Percentiles rank a stretch among this genome's conserved stretches.
Conservation (phyloP, 2,329 filamentous ascomycete species). For the Aspergillus fumigatus region DNA sequence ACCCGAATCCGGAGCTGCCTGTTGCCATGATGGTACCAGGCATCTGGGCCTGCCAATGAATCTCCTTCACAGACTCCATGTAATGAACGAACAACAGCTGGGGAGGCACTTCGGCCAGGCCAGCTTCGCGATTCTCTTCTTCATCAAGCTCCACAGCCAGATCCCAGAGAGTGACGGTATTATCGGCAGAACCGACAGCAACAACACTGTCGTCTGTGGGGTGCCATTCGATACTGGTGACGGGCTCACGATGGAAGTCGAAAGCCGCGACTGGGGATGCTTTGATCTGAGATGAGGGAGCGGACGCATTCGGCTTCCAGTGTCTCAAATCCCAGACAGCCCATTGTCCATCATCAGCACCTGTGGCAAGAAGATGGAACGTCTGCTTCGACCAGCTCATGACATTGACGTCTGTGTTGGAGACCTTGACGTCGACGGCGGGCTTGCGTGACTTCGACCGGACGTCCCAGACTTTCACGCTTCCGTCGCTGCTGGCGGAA, state of each 20-base stretch:
- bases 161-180: constrained; percentile 95
- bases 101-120: constrained; percentile 83
- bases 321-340: constrained; percentile 93
- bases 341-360: constrained; percentile 91
- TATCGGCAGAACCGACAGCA: constrained; percentile 85
- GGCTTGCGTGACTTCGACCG: constrained; percentile 83
- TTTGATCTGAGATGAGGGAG: constrained; percentile 46
- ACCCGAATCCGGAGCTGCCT: constrained; percentile 76
- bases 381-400: constrained; percentile 92
- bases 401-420: constrained; percentile 85
- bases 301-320: constrained; percentile 68
- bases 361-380: constrained; percentile 82
- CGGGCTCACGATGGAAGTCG: constrained; percentile 91
- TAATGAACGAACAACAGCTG: constrained; percentile 97
- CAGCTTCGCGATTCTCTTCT: constrained; percentile 87
- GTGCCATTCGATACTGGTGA: constrained; percentile 96
- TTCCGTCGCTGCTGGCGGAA: constrained; percentile 89
- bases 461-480: constrained; percentile 92
- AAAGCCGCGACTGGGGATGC: constrained; percentile 88
- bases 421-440: constrained; percentile 82
- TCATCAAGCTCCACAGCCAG: constrained; percentile 93
- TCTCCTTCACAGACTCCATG: constrained; percentile 88
- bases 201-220: constrained; percentile 95
- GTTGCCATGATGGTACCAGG: constrained; percentile 85
- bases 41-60: constrained; percentile 97